phyloP scores from a whole-genome alignment of 495 filamentous ascomycete species.

The Lophiotrema nucula region DNA sequence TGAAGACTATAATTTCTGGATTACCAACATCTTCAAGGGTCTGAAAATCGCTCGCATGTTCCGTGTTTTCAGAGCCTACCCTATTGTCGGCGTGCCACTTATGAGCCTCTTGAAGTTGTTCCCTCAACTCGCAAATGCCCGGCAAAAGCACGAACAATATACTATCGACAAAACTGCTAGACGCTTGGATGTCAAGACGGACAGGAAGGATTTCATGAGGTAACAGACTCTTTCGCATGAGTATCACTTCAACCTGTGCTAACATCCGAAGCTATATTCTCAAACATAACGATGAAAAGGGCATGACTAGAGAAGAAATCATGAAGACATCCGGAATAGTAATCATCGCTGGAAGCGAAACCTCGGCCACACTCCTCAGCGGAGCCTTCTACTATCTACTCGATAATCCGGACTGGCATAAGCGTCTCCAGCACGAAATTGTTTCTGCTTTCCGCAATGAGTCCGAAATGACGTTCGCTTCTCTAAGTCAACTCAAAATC shows the following conservation, averaged over 20 bases:
- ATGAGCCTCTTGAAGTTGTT: not conserved
- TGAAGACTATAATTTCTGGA: constrained; percentile 11
- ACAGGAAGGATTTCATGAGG: constrained; percentile 4
- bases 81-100: not conserved
- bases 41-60: constrained; percentile 3
- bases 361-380: constrained; percentile 44
- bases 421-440: constrained; percentile 50
- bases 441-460: constrained; percentile 45
- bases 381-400: constrained; percentile 61
- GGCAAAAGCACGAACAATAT: constrained; percentile 1
- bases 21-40: constrained; percentile 4
- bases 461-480: constrained; percentile 43
- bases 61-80: not conserved
- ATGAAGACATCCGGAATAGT: constrained; percentile 9
- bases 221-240: not conserved
- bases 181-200: not conserved
- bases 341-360: constrained; percentile 35
- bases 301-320: constrained; percentile 2
- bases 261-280: too few relatives aligned
- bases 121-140: not conserved
- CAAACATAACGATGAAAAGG: not conserved
- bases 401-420: constrained; percentile 46
- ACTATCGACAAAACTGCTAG: not conserved
- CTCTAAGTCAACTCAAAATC: constrained; percentile 42
- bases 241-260: too few relatives aligned